Percentiles rank a stretch among this genome's conserved stretches.
Evolutionary conservation across 2,329 filamentous ascomycete species (phyloP).

Genomic region (Xylariaceae sp.): DNA sequence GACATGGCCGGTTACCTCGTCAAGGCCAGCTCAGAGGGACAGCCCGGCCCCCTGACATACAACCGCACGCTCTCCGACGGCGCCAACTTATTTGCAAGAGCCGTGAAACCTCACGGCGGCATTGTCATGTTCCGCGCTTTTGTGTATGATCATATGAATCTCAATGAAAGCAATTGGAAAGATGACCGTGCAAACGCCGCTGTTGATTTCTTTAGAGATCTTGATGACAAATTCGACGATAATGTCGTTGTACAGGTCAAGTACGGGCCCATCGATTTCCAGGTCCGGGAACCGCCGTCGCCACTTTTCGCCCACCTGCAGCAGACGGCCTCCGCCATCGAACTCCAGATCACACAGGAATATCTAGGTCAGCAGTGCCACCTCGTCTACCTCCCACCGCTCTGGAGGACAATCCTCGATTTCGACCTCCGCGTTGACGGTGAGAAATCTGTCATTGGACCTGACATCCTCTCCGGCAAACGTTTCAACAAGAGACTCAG

Average conservation of each 20-base stretch:
- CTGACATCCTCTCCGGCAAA: conserved; percentile 62
- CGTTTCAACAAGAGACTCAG: conserved; percentile 59
- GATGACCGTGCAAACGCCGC: conserved; percentile 71
- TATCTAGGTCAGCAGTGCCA: conserved; percentile 73
- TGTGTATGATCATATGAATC: conserved; percentile 60
- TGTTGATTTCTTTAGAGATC: conserved; percentile 65
- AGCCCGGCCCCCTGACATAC: conserved; percentile 70
- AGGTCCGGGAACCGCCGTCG: conserved; percentile 68
- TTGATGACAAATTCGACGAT: conserved; percentile 68
- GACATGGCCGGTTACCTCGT: conserved; percentile 71
- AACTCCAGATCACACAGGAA: conserved; percentile 69
- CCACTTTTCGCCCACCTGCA: conserved; percentile 61
- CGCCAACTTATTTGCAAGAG: conserved; percentile 68
- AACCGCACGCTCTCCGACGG: conserved; percentile 70
- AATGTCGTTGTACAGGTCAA: conserved; percentile 76
- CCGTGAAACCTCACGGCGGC: conserved; percentile 60
- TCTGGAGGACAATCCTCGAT: conserved; percentile 70
- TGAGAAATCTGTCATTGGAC: conserved; percentile 54
- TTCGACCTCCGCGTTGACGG: conserved; percentile 67
- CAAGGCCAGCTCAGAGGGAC: conserved; percentile 73
- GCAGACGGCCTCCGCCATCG: conserved; percentile 56
- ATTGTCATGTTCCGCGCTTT: conserved; percentile 73
- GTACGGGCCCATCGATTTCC: conserved; percentile 75
- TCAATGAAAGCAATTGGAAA: conserved; percentile 63
- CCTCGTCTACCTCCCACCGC: conserved; percentile 66